Conservation (phyloP, 208 protist species). For the Trypanosoma conorhini region DNA sequence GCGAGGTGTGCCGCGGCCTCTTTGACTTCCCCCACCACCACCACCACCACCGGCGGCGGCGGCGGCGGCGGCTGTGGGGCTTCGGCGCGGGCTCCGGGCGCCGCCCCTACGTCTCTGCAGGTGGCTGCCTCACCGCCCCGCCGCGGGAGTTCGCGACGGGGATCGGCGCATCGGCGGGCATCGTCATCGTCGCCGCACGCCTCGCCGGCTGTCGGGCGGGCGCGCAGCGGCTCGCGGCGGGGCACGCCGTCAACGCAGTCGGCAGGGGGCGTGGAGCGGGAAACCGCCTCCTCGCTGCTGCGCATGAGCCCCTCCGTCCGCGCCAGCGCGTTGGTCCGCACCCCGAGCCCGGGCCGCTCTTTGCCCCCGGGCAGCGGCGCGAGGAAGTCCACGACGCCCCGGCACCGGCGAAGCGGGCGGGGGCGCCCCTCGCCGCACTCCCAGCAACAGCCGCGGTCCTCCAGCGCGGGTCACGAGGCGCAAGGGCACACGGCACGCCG, state of each 20-base stretch:
- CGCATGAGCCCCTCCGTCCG: slow-evolving; percentile 12
- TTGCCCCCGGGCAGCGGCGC: background rate
- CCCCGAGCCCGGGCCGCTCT: slow-evolving; percentile 1
- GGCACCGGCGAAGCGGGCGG: background rate
- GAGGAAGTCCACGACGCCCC: background rate
- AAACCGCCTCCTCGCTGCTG: slow-evolving; percentile 14
- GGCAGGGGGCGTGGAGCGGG: slow-evolving; percentile 3
- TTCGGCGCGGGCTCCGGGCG: background rate
- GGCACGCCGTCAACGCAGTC: background rate
- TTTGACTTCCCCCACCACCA: slow-evolving; percentile 46
- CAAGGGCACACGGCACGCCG: background rate
- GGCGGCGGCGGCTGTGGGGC: background rate
- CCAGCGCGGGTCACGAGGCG: too few relatives aligned
- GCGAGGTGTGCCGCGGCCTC: slow-evolving; percentile 64
- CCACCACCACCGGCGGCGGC: too few relatives aligned
- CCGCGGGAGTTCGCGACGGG: background rate
- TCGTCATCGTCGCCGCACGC: background rate
- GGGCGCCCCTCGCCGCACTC: background rate
- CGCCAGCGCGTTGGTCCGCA: slow-evolving; percentile 8
- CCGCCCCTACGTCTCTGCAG: background rate
- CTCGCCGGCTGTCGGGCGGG: background rate
- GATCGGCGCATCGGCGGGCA: background rate
- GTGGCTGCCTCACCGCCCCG: background rate
- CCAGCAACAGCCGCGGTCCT: background rate
- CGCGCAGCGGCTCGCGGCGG: background rate